phyloP scores from a whole-genome alignment of 2,329 filamentous ascomycete species.

The Coleophoma cylindrospora region DNA sequence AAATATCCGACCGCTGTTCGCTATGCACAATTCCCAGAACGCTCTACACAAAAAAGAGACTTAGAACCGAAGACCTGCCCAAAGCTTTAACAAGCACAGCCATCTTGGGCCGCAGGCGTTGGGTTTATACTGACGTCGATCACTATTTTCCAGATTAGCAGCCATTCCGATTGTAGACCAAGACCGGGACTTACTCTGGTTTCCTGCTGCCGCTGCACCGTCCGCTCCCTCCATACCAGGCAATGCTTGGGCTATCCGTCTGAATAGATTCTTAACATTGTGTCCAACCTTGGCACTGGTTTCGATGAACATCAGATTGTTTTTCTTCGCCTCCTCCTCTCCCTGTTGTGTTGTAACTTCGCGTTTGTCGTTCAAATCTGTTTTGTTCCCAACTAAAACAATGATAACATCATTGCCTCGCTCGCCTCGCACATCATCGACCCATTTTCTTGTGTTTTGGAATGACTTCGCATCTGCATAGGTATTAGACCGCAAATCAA shows the following conservation, averaged over 20 bases:
- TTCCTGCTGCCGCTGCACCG: constrained; percentile 64
- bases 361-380: constrained; percentile 95
- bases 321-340: constrained; percentile 96
- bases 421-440: constrained; percentile 95
- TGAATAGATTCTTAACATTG: constrained; percentile 96
- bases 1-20: constrained; percentile 19
- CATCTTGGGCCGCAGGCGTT: constrained; percentile 64
- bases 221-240: constrained; percentile 96
- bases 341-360: constrained; percentile 96
- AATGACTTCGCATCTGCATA: constrained; percentile 81
- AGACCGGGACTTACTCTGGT: constrained; percentile 65
- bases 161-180: not conserved
- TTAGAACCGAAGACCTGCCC: not conserved
- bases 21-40: constrained; percentile 26
- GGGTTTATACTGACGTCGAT: constrained; percentile 88
- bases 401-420: constrained; percentile 98
- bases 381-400: constrained; percentile 98
- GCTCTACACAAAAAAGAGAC: constrained; percentile 10
- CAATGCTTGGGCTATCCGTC: constrained; percentile 94
- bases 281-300: constrained; percentile 96
- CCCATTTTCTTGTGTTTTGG: constrained; percentile 99
- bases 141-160: constrained; percentile 49
- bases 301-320: constrained; percentile 98
- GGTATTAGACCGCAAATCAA: too few species aligned
- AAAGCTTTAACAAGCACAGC: constrained; percentile 57